Evolutionary conservation across 352 stramenopile genomes (phyloP).

Genomic region (Phytophthora europaea): DNA sequence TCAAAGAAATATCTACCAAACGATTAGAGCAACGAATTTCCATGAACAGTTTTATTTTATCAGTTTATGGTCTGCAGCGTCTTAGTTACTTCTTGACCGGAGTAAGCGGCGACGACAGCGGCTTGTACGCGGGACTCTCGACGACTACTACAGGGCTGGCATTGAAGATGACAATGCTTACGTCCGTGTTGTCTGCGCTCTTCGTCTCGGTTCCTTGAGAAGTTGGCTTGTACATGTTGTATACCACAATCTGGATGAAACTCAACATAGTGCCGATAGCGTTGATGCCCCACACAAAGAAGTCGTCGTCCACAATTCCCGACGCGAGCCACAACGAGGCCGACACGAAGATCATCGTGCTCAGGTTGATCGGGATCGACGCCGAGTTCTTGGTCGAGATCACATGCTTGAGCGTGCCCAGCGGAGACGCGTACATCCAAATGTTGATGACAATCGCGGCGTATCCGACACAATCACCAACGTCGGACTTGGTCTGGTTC

Average conservation of each 20-base stretch:
- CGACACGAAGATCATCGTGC: constrained; percentile 50
- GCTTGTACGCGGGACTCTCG: neutral
- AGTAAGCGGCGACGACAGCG: neutral
- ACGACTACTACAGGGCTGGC: neutral
- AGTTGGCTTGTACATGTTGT: constrained; percentile 47
- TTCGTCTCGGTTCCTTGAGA: neutral
- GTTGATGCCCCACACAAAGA: constrained; percentile 57
- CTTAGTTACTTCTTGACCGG: neutral
- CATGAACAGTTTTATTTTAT: neutral
- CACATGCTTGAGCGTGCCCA: constrained; percentile 54
- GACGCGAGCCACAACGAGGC: constrained; percentile 60
- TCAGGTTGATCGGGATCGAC: constrained; percentile 64
- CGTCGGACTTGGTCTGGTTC: constrained; percentile 29
- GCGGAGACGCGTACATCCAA: constrained; percentile 62
- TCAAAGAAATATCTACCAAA: neutral
- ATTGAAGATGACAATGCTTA: neutral
- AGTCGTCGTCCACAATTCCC: constrained; percentile 50
- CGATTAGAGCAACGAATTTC: neutral
- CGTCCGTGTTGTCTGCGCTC: constrained; percentile 1
- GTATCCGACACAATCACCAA: constrained; percentile 37
- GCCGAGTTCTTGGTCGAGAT: constrained; percentile 46
- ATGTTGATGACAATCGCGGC: constrained; percentile 55
- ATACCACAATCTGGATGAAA: constrained; percentile 54
- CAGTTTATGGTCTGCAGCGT: neutral
- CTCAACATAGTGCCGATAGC: constrained; percentile 50